Evolutionary conservation across 257 asterid genomes (phyloP), one percentile per base, ranked within the genome.

Genomic region (Lantana camara): DNA sequence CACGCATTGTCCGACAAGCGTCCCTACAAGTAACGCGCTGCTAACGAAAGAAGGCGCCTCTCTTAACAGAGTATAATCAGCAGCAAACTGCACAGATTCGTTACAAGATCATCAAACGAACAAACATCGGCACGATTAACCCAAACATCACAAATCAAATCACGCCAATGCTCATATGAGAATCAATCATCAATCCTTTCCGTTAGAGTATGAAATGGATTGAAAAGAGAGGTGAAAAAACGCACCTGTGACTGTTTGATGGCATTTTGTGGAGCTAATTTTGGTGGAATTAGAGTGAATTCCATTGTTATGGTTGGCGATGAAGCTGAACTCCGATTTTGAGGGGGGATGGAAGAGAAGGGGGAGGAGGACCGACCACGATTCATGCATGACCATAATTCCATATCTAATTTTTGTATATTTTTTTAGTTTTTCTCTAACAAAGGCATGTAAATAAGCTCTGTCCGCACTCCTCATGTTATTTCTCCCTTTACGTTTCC

Each of bases 21-120:
- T 77, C 84, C 74, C 70, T 58, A 73, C 75, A 82, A 77, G 82
- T 65, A 81, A 79, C 77, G 73, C 32, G 78, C 70, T 74, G 75
- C 78, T 64, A n/a, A 70, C 70, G 55, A 64, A 63, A 74, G 66
- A 69, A 55, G 38, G n/a, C 17, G 4, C 54, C 63, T 66, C 22
- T 62, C 49, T 35, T 48, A 60, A 48, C 53, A 55, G 60, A 74
- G 23, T 57, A 52, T 35, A 50, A 53, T 34, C 40, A 45, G 45
- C 21, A 63, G 51, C 57, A 56, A 64, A 52, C 56, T 46, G 68
- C 13, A 53, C 48, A 74, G 60, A 69, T 42, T 40, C 61, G 34
- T 45, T 38, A 20, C n/a, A 57, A 21, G 57, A 70, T 45, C n/a
- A 52, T 53, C 37, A 17, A 49, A 64, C 59, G 51, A 35, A 49